Evolutionary conservation across 768 basidiomycete genomes (phyloP).

Genomic region (Pleurotus tuoliensis): DNA sequence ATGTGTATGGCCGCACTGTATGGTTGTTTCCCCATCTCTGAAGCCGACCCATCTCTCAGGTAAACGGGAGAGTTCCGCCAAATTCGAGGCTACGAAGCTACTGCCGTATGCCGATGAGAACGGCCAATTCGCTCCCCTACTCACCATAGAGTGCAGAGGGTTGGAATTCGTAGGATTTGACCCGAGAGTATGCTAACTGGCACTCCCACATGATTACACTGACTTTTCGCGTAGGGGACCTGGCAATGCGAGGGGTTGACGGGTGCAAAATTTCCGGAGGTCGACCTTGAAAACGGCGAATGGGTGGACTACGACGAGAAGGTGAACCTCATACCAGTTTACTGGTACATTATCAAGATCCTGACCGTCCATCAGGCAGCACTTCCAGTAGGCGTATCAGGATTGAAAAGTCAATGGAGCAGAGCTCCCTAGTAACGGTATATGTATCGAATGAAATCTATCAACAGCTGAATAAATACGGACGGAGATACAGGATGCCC

Average conservation of each 20-base stretch:
- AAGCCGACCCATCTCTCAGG: constrained; percentile 25
- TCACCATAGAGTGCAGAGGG: constrained; percentile 81
- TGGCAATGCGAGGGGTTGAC: constrained; percentile 73
- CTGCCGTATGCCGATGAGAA: constrained; percentile 60
- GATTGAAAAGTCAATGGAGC: constrained; percentile 61
- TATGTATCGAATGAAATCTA: not conserved
- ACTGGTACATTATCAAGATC: not conserved
- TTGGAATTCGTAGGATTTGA: constrained; percentile 81
- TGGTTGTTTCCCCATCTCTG: not conserved
- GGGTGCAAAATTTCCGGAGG: constrained; percentile 55
- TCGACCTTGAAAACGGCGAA: constrained; percentile 62
- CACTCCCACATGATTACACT: not conserved
- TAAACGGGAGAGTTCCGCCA: constrained; percentile 80
- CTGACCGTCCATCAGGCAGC: constrained; percentile 35
- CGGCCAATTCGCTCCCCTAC: constrained; percentile 57
- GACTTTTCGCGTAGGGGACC: constrained; percentile 46
- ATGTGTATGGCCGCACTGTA: constrained; percentile 37
- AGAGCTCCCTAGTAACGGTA: constrained; percentile 41
- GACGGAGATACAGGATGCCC: not conserved
- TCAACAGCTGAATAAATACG: not conserved
- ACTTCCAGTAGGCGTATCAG: constrained; percentile 67
- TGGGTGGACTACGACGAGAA: constrained; percentile 95
- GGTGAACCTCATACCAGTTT: constrained; percentile 34
- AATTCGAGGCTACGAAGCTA: constrained; percentile 56
- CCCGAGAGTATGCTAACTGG: constrained; percentile 46